A percentile compares a stretch with the other conserved stretches of the same genome.
These are phyloP conservation scores for Claviceps arundinis DNA, from an alignment of 2,329 filamentous ascomycete genomes.

Conservation along the genomic window DNA sequence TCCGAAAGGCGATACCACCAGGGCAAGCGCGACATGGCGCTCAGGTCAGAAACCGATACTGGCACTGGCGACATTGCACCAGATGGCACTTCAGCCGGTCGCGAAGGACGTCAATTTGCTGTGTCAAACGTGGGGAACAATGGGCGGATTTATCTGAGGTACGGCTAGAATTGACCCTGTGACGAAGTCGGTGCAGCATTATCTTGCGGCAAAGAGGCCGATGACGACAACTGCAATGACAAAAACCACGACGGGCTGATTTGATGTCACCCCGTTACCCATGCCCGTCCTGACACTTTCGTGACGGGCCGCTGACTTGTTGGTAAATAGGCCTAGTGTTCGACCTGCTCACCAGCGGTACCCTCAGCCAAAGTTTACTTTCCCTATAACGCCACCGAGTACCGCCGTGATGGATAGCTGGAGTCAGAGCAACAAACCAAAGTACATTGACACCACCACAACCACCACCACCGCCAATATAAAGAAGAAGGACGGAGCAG, in stretches of 20 bases:
- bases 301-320: slow-evolving; percentile 10
- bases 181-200: neutral
- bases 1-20: slow-evolving; percentile 33
- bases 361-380: slow-evolving; percentile 46
- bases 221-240: neutral
- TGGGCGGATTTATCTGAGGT: slow-evolving; percentile 72
- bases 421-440: slow-evolving; percentile 27
- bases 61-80: slow-evolving; percentile 43
- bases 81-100: slow-evolving; percentile 46
- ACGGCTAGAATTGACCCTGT: slow-evolving; percentile 18
- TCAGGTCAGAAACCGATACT: slow-evolving; percentile 40
- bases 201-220: neutral
- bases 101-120: slow-evolving; percentile 60
- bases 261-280: too few relatives aligned
- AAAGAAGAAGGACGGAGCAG: neutral
- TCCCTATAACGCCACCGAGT: slow-evolving; percentile 46
- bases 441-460: slow-evolving; percentile 7
- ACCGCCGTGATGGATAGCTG: slow-evolving; percentile 34
- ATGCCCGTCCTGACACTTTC: neutral
- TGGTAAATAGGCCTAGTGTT: slow-evolving; percentile 38
- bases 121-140: slow-evolving; percentile 76
- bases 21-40: slow-evolving; percentile 21
- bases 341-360: slow-evolving; percentile 48
- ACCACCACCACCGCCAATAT: slow-evolving; percentile 4
- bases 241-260: too few relatives aligned